phyloP scores from a whole-genome alignment of 2,329 filamentous ascomycete species.

The Piedraia hortae region DNA sequence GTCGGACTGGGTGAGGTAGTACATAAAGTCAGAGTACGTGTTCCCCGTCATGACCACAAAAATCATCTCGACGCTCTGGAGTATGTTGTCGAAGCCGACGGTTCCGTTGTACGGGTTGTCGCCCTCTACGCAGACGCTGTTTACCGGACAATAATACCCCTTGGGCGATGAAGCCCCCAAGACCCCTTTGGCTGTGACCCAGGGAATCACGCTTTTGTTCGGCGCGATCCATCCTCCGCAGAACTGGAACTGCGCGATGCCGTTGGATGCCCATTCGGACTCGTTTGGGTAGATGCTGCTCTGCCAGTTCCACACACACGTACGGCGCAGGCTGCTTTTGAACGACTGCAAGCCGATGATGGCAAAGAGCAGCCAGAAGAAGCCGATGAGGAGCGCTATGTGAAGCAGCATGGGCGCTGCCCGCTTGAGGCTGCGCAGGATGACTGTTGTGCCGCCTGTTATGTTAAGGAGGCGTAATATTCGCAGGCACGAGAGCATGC shows the following conservation, averaged over 20 bases:
- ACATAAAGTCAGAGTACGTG: slow-evolving; percentile 85
- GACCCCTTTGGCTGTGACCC: slow-evolving; percentile 32
- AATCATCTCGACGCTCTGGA: slow-evolving; percentile 73
- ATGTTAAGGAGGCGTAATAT: slow-evolving; percentile 76
- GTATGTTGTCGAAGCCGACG: slow-evolving; percentile 82
- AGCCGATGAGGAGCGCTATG: slow-evolving; percentile 77
- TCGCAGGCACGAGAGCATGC: slow-evolving; percentile 85
- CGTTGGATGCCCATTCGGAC: slow-evolving; percentile 25
- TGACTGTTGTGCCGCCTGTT: slow-evolving; percentile 84
- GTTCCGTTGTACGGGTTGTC: slow-evolving; percentile 59
- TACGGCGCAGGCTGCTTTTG: slow-evolving; percentile 23
- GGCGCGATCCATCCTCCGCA: slow-evolving; percentile 60
- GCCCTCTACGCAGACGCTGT: slow-evolving; percentile 60
- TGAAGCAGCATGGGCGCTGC: slow-evolving; percentile 75
- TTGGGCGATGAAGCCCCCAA: slow-evolving; percentile 32
- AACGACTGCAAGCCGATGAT: slow-evolving; percentile 95
- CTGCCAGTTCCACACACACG: slow-evolving; percentile 26
- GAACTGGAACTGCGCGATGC: slow-evolving; percentile 35
- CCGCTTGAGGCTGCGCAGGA: slow-evolving; percentile 82
- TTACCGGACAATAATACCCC: slow-evolving; percentile 63
- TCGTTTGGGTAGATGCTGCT: slow-evolving; percentile 13
- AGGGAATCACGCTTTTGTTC: slow-evolving; percentile 29
- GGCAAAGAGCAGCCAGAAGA: slow-evolving; percentile 94
- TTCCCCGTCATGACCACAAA: slow-evolving; percentile 98
- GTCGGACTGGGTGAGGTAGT: slow-evolving; percentile 75